Percentiles rank a stretch among this genome's conserved stretches.
These are phyloP conservation scores for Neofusicoccum sp. DNA, from an alignment of 2,329 filamentous ascomycete genomes.

Conservation along the genomic window DNA sequence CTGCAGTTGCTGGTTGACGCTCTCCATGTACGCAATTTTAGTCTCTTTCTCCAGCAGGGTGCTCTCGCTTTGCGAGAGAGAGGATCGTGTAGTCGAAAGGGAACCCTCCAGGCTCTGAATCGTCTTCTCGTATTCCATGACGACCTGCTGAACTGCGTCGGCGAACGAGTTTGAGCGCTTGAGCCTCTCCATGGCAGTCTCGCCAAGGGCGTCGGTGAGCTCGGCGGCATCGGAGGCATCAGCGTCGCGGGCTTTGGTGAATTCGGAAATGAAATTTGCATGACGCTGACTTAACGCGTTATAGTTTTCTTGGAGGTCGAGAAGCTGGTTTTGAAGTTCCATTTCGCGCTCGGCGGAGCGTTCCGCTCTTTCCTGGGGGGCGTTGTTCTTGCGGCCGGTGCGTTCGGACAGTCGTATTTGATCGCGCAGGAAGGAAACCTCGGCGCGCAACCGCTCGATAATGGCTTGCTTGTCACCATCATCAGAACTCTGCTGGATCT, in stretches of 20 bases:
- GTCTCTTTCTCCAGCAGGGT: conserved; percentile 89
- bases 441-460: conserved; percentile 90
- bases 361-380: conserved; percentile 71
- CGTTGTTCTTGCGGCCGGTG: conserved; percentile 58
- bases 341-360: conserved; percentile 81
- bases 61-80: conserved; percentile 82
- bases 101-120: conserved; percentile 93
- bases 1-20: conserved; percentile 87
- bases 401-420: conserved; percentile 86
- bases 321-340: conserved; percentile 89
- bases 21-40: conserved; percentile 90
- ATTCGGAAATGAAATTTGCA: conserved; percentile 91
- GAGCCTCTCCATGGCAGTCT: conserved; percentile 81
- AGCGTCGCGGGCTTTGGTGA: conserved; percentile 80
- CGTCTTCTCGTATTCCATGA: conserved; percentile 97
- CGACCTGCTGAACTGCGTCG: conserved; percentile 92
- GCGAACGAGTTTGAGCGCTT: conserved; percentile 96
- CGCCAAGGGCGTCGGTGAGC: conserved; percentile 66
- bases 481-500: conserved; percentile 86
- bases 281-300: conserved; percentile 87
- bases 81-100: conserved; percentile 82
- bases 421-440: conserved; percentile 90
- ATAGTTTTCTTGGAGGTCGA: conserved; percentile 95
- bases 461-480: conserved; percentile 92
- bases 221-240: conserved; percentile 55